Evolutionary conservation across 2,329 filamentous ascomycete genomes (phyloP).

Genomic region (Orbilia oligospora): DNA sequence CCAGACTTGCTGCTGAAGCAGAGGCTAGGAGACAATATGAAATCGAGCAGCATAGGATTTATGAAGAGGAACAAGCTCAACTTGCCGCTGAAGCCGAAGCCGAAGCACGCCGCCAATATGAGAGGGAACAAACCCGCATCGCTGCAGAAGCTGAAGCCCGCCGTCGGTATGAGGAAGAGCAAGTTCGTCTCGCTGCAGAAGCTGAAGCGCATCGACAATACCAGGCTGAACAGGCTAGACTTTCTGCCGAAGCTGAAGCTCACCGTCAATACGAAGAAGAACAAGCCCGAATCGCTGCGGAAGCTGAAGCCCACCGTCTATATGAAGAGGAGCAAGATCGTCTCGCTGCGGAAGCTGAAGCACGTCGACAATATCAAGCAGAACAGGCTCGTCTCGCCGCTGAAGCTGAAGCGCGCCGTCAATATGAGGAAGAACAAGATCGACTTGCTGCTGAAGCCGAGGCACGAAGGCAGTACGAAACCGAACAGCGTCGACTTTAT

Average conservation of each 20-base stretch:
- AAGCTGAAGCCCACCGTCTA: conserved; percentile 27
- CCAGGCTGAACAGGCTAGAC: conserved; percentile 11
- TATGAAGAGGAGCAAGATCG: conserved; percentile 32
- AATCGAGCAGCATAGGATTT: background rate
- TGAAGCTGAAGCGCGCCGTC: conserved; percentile 34
- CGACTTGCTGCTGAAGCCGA: conserved; percentile 45
- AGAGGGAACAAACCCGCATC: conserved; percentile 17
- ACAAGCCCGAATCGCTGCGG: conserved; percentile 22
- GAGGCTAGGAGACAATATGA: conserved; percentile 34
- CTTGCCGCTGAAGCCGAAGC: conserved; percentile 17
- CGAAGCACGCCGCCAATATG: background rate
- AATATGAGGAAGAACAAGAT: conserved; percentile 32
- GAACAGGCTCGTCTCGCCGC: conserved; percentile 22
- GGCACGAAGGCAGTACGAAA: conserved; percentile 15
- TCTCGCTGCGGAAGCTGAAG: conserved; percentile 33
- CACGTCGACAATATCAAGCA: conserved; percentile 9
- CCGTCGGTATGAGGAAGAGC: conserved; percentile 23
- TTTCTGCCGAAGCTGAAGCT: conserved; percentile 33
- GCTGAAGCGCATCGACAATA: conserved; percentile 3
- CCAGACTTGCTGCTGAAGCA: conserved; percentile 22
- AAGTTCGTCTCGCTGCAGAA: conserved; percentile 28
- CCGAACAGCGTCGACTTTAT: conserved; percentile 28
- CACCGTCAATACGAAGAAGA: conserved; percentile 17
- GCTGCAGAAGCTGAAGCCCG: background rate
- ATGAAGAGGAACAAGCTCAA: conserved; percentile 31